Evolutionary conservation across 176 grass and related monocot genomes (phyloP).

Genomic region (Pontederia crassipes): DNA sequence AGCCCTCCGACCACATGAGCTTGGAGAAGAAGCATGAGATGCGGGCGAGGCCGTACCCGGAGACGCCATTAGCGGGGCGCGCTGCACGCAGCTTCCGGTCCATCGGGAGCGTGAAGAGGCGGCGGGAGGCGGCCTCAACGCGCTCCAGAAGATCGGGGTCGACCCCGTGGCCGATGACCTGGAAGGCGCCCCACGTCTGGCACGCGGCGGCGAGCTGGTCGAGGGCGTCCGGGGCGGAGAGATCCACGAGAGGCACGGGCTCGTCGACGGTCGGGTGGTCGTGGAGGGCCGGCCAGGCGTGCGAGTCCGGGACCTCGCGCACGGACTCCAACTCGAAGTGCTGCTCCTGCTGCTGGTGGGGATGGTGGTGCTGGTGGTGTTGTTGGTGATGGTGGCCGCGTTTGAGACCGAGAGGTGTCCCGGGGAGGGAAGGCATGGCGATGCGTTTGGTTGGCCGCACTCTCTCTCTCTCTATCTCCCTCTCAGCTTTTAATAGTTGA

Average conservation of each 20-base stretch:
- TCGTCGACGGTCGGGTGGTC: slow-evolving; percentile 35
- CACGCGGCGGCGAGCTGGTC: slow-evolving; percentile 29
- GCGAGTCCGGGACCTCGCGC: slow-evolving; percentile 56
- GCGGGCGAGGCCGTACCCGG: background rate
- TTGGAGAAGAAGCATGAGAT: slow-evolving; percentile 57
- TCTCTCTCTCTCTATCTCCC: no score
- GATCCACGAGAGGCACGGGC: slow-evolving; percentile 53
- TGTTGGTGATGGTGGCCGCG: no score
- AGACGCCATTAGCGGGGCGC: slow-evolving; percentile 17
- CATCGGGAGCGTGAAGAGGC: slow-evolving; percentile 67
- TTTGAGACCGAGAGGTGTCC: no score
- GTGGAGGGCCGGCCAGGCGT: slow-evolving; percentile 56
- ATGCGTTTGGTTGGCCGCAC: no score
- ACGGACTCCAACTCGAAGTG: slow-evolving; percentile 37
- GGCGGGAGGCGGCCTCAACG: slow-evolving; percentile 41
- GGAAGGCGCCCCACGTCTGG: slow-evolving; percentile 77
- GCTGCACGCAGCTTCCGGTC: slow-evolving; percentile 55
- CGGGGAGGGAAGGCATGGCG: no score
- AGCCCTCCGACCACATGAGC: slow-evolving; percentile 78
- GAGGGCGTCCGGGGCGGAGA: slow-evolving; percentile 7
- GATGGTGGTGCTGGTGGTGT: background rate
- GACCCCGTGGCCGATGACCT: slow-evolving; percentile 45
- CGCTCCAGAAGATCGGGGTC: slow-evolving; percentile 23
- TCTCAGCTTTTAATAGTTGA: no score
- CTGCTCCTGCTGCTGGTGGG: background rate